phyloP scores from a whole-genome alignment of 2,329 filamentous ascomycete genomes.

The Hypomyces rosellus region DNA sequence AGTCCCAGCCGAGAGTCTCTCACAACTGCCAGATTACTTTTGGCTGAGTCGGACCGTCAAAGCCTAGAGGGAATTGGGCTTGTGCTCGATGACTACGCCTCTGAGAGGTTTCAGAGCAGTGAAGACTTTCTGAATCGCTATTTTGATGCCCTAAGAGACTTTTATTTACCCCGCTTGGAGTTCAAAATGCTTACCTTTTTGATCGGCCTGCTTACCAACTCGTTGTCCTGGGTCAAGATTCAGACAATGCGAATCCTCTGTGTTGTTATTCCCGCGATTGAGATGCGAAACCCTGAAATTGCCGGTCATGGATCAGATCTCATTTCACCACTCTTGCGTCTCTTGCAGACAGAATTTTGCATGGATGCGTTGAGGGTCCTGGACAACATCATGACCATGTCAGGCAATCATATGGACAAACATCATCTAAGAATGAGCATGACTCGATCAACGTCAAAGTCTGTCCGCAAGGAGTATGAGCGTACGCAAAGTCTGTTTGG shows the following conservation, averaged over 20 bases:
- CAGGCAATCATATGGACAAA: constrained; percentile 84
- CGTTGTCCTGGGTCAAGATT: constrained; percentile 79
- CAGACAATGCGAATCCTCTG: constrained; percentile 89
- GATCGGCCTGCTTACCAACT: constrained; percentile 86
- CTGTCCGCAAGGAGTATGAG: constrained; percentile 89
- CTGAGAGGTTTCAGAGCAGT: constrained; percentile 57
- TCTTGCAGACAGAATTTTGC: constrained; percentile 89
- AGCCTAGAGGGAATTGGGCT: constrained; percentile 60
- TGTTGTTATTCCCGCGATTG: constrained; percentile 77
- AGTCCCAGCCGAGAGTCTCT: constrained; percentile 49
- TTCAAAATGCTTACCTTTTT: constrained; percentile 83
- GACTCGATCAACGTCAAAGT: constrained; percentile 78
- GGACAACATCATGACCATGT: constrained; percentile 93
- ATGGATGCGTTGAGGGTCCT: constrained; percentile 87
- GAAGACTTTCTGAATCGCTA: constrained; percentile 73
- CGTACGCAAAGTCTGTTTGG: constrained; percentile 91
- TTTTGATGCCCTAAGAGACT: constrained; percentile 65
- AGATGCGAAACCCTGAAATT: constrained; percentile 88
- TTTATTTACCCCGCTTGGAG: constrained; percentile 77
- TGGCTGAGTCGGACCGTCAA: constrained; percentile 66
- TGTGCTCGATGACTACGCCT: constrained; percentile 64
- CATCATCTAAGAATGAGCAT: constrained; percentile 98
- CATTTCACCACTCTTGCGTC: constrained; percentile 82
- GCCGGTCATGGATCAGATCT: constrained; percentile 88
- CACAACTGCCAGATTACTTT: constrained; percentile 62